Conservation (phyloP, 2,329 filamentous ascomycete genomes). For the Fusarium chaquense region DNA sequence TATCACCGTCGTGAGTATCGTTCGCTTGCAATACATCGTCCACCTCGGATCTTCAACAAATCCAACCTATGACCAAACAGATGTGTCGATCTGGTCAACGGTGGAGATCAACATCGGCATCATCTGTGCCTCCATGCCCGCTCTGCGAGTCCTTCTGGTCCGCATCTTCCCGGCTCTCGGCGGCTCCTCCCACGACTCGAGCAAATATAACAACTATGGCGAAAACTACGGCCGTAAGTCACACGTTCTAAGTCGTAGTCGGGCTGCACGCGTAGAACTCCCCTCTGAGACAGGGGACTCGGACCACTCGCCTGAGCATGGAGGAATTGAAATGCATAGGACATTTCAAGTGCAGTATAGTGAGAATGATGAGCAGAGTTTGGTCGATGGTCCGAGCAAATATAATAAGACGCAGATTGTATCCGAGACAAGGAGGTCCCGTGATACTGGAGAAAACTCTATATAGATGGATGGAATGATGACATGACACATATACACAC, state of each 20-base stretch:
- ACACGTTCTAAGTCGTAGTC: constrained; percentile 37
- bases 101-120: constrained; percentile 54
- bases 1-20: constrained; percentile 50
- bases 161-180: constrained; percentile 48
- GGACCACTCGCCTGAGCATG: constrained; percentile 31
- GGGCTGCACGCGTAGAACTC: constrained; percentile 38
- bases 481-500: not conserved
- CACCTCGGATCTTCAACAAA: constrained; percentile 47
- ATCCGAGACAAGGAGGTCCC: constrained; percentile 19
- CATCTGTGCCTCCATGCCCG: constrained; percentile 53
- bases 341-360: constrained; percentile 45
- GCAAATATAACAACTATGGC: constrained; percentile 43
- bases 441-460: constrained; percentile 21
- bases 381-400: constrained; percentile 22
- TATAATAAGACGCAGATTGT: constrained; percentile 28
- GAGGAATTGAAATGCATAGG: constrained; percentile 44
- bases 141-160: constrained; percentile 49
- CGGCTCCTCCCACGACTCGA: constrained; percentile 43
- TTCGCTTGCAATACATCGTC: constrained; percentile 48
- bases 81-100: constrained; percentile 51
- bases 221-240: constrained; percentile 41
- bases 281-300: constrained; percentile 37
- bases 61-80: constrained; percentile 49
- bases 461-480: constrained; percentile 1
- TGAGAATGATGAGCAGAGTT: constrained; percentile 42